These are phyloP conservation scores for Mimosa pudica DNA, from an alignment of 306 rosid genomes.

Conservation along the genomic window DNA sequence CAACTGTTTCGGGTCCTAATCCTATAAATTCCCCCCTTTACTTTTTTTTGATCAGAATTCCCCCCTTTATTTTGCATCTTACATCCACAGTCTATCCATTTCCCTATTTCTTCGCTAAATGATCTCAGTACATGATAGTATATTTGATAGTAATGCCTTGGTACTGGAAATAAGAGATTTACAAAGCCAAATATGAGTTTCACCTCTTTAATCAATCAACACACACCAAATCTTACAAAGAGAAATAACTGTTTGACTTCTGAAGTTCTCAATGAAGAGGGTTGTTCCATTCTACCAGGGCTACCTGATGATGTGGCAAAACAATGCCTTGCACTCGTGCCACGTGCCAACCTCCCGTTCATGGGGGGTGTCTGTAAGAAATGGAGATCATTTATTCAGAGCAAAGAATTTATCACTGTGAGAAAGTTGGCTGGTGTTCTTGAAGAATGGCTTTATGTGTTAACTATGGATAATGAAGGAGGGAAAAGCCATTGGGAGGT, in stretches of 20 bases:
- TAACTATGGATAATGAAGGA: slow-evolving; percentile 59
- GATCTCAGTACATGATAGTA: slow-evolving; percentile 12
- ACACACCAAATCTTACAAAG: slow-evolving; percentile 47
- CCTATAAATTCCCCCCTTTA: slow-evolving; percentile 41
- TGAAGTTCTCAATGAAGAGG: slow-evolving; percentile 42
- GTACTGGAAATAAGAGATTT: slow-evolving; percentile 63
- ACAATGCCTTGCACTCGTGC: slow-evolving; percentile 88
- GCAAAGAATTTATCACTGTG: slow-evolving; percentile 74
- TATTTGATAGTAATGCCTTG: slow-evolving; percentile 57
- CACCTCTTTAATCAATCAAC: slow-evolving; percentile 45
- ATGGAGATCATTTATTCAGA: slow-evolving; percentile 83
- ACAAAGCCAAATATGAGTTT: slow-evolving; percentile 61
- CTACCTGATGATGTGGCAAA: slow-evolving; percentile 93
- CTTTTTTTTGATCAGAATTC: no score
- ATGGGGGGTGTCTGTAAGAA: slow-evolving; percentile 80
- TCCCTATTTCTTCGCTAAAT: slow-evolving; percentile 1
- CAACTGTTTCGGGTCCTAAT: slow-evolving; percentile 32
- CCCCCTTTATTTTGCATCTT: not conserved
- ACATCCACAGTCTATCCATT: not conserved
- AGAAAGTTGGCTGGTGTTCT: slow-evolving; percentile 75
- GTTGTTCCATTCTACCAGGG: slow-evolving; percentile 66
- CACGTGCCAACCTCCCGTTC: slow-evolving; percentile 67
- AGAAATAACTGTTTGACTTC: slow-evolving; percentile 42
- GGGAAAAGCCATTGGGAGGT: slow-evolving; percentile 92
- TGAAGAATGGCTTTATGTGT: slow-evolving; percentile 91